These are phyloP conservation scores for Phellinidium pouzarii DNA, from an alignment of 1,284 basidiomycete species.

Conservation along the genomic window DNA sequence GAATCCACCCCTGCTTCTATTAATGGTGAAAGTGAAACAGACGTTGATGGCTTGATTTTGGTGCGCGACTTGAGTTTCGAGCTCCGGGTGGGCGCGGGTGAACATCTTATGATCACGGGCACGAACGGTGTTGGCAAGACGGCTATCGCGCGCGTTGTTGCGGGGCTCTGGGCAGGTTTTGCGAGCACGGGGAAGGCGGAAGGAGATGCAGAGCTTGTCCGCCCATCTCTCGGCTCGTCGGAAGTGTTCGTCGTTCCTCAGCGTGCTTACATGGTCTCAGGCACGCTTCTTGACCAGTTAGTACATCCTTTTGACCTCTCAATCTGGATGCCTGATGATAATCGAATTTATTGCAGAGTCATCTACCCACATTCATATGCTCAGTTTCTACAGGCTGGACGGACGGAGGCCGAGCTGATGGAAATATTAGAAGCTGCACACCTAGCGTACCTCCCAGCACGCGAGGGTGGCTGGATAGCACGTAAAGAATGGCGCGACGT, in stretches of 20 bases:
- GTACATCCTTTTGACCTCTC: conserved; percentile 24
- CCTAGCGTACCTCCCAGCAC: conserved; percentile 76
- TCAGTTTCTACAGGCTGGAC: conserved; percentile 58
- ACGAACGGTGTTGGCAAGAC: conserved; percentile 94
- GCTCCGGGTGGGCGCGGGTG: conserved; percentile 66
- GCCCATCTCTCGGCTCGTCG: conserved; percentile 37
- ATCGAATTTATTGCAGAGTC: conserved; percentile 30
- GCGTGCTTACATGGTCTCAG: conserved; percentile 84
- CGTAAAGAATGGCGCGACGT: conserved; percentile 97
- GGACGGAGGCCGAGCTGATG: conserved; percentile 65
- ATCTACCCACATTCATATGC: conserved; percentile 85
- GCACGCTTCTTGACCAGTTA: conserved; percentile 82
- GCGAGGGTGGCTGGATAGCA: conserved; percentile 88
- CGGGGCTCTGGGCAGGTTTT: conserved; percentile 73
- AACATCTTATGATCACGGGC: conserved; percentile 93
- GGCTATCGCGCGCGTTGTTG: conserved; percentile 84
- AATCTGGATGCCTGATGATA: conserved; percentile 1
- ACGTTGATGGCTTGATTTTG: conserved; percentile 9
- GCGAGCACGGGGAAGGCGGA: conserved; percentile 29
- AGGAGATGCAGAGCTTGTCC: conserved; percentile 32
- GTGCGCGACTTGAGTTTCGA: conserved; percentile 33
- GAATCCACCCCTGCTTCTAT: not conserved
- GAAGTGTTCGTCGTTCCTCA: conserved; percentile 90
- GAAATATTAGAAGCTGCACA: conserved; percentile 76
- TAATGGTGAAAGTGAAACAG: conserved; percentile 26